phyloP scores from a whole-genome alignment of 2,329 filamentous ascomycete species.

The Eutypella sp. region DNA sequence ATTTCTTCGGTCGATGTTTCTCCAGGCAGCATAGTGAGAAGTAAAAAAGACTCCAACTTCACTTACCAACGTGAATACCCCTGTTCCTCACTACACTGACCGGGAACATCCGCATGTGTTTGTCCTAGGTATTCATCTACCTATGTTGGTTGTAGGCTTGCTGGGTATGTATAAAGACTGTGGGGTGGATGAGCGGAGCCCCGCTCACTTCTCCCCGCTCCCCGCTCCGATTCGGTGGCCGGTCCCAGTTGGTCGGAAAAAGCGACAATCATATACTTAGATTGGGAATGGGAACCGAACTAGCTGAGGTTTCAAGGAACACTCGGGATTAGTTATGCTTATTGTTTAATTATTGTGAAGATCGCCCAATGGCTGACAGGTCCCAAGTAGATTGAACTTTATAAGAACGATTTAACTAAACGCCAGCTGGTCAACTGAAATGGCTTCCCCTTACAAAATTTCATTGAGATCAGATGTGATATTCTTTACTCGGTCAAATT shows the following conservation, averaged over 20 bases:
- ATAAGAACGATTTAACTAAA: too few species aligned
- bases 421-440: too few species aligned
- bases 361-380: too few species aligned
- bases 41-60: background rate
- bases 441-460: too few species aligned
- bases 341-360: too few species aligned
- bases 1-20: background rate
- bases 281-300: too few species aligned
- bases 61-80: background rate
- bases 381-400: too few species aligned
- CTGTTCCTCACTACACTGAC: background rate
- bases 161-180: background rate
- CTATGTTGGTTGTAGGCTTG: background rate
- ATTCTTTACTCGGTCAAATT: too few species aligned
- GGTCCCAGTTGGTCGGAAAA: background rate
- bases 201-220: background rate
- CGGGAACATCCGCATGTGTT: background rate
- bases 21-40: background rate
- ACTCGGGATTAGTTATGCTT: too few species aligned
- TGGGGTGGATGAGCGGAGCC: background rate
- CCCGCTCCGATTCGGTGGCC: background rate
- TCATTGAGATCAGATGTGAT: too few species aligned
- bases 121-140: background rate
- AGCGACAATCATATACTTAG: too few species aligned
- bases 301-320: too few species aligned